Percentiles rank a stretch among this genome's conserved stretches.
These are phyloP conservation scores for Streptanthus diversifolius DNA, from an alignment of 345 rosid genomes.

Conservation along the genomic window DNA sequence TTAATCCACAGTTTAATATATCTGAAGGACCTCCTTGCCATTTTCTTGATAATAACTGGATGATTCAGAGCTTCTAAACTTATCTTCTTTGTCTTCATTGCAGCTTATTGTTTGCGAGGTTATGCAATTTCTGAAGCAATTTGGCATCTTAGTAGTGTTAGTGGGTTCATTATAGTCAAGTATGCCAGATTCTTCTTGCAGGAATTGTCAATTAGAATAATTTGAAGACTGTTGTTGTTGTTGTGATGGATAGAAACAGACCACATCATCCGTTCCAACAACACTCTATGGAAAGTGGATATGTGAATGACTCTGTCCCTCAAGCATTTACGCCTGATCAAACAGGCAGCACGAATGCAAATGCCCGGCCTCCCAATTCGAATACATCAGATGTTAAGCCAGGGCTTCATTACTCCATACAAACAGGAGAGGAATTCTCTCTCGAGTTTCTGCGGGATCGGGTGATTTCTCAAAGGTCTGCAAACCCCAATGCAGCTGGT, in stretches of 20 bases:
- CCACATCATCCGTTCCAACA: conserved; percentile 41
- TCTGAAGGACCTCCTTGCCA: neutral
- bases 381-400: conserved; percentile 60
- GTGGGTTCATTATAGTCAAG: neutral
- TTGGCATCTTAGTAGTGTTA: conserved; percentile 8
- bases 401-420: conserved; percentile 70
- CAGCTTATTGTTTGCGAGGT: conserved; percentile 6
- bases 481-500: conserved; percentile 37
- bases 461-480: conserved; percentile 54
- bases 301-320: conserved; percentile 49
- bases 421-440: conserved; percentile 91
- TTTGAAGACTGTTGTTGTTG: conserved; percentile 13
- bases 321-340: conserved; percentile 47
- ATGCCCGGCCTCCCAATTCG: conserved; percentile 40
- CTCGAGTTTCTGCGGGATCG: conserved; percentile 88
- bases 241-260: conserved; percentile 52
- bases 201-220: neutral
- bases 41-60: conserved; percentile 5
- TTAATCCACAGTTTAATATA: neutral
- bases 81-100: neutral
- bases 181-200: conserved; percentile 18
- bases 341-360: conserved; percentile 30
- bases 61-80: neutral
- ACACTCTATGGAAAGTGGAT: conserved; percentile 47
- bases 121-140: conserved; percentile 20